Evolutionary conservation across 2,329 filamentous ascomycete species (phyloP), one percentile per base, ranked within the genome.

Genomic region (Clonostachys rhizophaga): DNA sequence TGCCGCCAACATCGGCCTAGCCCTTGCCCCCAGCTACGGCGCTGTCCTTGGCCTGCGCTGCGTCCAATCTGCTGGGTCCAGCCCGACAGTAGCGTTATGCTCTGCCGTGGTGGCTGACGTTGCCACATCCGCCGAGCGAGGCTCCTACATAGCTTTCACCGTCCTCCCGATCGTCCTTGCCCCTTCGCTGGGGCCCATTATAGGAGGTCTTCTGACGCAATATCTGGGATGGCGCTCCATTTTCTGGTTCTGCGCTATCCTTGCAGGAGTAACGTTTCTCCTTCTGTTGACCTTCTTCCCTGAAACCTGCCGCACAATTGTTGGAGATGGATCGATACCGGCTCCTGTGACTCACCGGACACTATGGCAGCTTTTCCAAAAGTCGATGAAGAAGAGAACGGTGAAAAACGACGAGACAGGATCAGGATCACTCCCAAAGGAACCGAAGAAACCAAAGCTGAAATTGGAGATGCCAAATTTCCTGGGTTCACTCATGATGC

Each of bases 101-200:
- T 64, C 63, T 30, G 84, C 77, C 0, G 76, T 87, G 1, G 74
- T 88, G 2, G 79, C 79, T 1, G 86, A 89, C 56, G 68, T 86
- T 7, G 70, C 78, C 11, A 84, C 81, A 0, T 76, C 76, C 3
- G 75, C 75, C 1, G 83, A 89, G 56, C 68, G 85, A 49, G 82
- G 82, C 3, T 66, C 72, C 36, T 82, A 81, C 53, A 72, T 86
- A 45, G 80, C 74, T 39, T 72, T 74, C 54, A 78, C 71, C 20
- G 70, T 69, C 17, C 62, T 71, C 17, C 76, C 71, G 2, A 58
- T 64, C 1, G 69, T 82, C 0, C 56, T 85, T 2, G 75, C 66
- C 0, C 72, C 72, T 5, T 65, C 71, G 0, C 46, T 78, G 4
- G 74, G 78, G 0, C 83, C 84, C 0, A 69, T 84, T 11, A 66